These are phyloP conservation scores for Fimicolochytrium jonesii DNA, from an alignment of 192 early-diverging fungal genomes.

Conservation along the genomic window DNA sequence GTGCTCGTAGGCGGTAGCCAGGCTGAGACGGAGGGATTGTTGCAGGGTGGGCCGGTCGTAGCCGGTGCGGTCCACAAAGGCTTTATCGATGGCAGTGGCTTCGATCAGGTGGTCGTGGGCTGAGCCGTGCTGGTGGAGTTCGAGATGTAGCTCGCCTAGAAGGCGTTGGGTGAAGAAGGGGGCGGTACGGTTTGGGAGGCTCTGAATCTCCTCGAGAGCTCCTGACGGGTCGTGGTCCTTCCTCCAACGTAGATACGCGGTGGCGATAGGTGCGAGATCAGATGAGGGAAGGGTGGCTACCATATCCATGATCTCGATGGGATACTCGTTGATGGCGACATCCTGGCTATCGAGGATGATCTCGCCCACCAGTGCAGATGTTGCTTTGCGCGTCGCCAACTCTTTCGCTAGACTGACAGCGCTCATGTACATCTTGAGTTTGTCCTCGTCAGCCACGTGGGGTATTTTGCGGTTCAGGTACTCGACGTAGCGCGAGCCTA, in stretches of 20 bases:
- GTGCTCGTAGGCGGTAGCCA: constrained; percentile 21
- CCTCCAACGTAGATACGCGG: background rate
- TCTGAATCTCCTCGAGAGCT: background rate
- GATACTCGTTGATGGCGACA: constrained; percentile 4
- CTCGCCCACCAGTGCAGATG: background rate
- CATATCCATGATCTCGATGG: no score
- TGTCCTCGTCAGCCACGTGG: constrained; percentile 10
- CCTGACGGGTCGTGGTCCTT: background rate
- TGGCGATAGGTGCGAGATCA: background rate
- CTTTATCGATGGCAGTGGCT: background rate
- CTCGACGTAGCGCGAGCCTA: background rate
- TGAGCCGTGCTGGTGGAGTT: background rate
- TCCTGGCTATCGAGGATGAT: constrained; percentile 4
- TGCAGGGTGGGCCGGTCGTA: no score
- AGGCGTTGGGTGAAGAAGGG: background rate
- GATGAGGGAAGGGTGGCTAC: no score
- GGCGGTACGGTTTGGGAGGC: no score
- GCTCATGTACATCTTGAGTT: no score
- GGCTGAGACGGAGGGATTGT: constrained; percentile 16
- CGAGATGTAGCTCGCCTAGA: constrained; percentile 9
- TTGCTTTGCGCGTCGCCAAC: no score
- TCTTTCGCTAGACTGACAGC: background rate
- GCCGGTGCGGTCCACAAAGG: background rate
- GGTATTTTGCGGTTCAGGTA: constrained; percentile 10
- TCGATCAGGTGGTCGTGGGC: background rate